These are phyloP conservation scores for Colletotrichum theobromicola DNA, from an alignment of 2,329 filamentous ascomycete species.

Conservation along the genomic window DNA sequence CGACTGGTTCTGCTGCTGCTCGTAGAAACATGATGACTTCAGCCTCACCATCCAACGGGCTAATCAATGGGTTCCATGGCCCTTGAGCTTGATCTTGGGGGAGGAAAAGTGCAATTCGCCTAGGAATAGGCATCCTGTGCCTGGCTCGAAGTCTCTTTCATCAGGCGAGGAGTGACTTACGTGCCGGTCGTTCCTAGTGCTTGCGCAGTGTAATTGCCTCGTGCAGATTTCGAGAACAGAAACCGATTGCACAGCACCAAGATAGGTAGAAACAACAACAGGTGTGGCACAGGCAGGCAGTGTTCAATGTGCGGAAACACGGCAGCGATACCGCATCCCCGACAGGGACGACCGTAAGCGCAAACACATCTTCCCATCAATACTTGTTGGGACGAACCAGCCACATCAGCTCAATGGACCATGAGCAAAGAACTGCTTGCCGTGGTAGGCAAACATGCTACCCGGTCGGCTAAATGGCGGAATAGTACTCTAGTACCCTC, in stretches of 20 bases:
- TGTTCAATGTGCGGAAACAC: not conserved
- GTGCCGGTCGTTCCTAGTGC: not conserved
- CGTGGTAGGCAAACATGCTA: not conserved
- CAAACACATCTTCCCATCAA: not conserved
- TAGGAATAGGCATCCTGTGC: not conserved
- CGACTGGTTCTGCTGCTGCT: not conserved
- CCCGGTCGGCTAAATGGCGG: not conserved
- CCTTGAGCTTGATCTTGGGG: not conserved
- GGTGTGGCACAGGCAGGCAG: not conserved
- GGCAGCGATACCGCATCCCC: not conserved
- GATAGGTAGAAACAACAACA: not conserved
- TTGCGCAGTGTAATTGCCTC: not conserved
- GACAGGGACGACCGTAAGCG: not conserved
- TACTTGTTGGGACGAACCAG: not conserved
- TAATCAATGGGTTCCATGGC: not conserved
- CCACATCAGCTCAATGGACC: not conserved
- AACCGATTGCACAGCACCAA: not conserved
- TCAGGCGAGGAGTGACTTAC: not conserved
- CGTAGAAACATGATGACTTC: not conserved
- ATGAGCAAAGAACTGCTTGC: not conserved
- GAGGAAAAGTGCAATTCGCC: not conserved
- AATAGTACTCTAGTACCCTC: not conserved
- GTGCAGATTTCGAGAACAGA: not conserved
- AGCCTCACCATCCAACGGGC: not conserved
- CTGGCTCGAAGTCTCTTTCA: not conserved